Evolutionary conservation across 305 asterid genomes (phyloP).

Genomic region (Ajuga reptans): DNA sequence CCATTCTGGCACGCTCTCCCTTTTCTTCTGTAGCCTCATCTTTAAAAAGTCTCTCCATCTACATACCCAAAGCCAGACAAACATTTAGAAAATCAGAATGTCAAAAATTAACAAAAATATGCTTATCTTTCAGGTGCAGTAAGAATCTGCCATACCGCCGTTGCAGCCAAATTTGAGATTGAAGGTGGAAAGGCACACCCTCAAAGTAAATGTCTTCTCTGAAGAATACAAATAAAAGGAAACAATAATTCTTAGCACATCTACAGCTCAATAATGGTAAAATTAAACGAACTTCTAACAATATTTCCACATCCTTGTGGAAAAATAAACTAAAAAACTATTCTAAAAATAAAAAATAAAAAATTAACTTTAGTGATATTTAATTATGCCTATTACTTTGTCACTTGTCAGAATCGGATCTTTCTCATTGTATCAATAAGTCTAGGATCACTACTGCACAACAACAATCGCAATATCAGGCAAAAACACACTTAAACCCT

Average conservation of each 20-base stretch:
- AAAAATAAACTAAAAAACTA: too few species aligned
- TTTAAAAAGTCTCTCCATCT: conserved; percentile 68
- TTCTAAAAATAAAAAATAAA: too few species aligned
- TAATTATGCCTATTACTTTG: too few species aligned
- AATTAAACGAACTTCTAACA: neutral
- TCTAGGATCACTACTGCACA: neutral
- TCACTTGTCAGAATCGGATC: neutral
- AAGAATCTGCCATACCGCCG: conserved; percentile 32
- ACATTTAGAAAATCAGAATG: neutral
- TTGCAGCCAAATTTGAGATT: conserved; percentile 11
- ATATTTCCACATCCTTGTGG: neutral
- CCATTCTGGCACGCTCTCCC: conserved; percentile 98
- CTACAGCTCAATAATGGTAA: neutral
- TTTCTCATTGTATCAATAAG: neutral
- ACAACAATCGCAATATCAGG: neutral
- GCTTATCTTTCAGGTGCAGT: conserved; percentile 4
- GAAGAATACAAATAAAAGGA: neutral
- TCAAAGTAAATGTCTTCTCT: conserved; percentile 7
- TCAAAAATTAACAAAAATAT: neutral
- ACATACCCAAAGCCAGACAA: conserved; percentile 7
- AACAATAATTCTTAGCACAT: neutral
- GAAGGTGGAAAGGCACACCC: neutral
- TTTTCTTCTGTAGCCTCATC: conserved; percentile 97
- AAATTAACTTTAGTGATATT: too few species aligned
- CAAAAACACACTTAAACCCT: conserved; percentile 10